These are phyloP conservation scores for Penicillium sp. DNA, from an alignment of 2,329 filamentous ascomycete species.

Conservation along the genomic window DNA sequence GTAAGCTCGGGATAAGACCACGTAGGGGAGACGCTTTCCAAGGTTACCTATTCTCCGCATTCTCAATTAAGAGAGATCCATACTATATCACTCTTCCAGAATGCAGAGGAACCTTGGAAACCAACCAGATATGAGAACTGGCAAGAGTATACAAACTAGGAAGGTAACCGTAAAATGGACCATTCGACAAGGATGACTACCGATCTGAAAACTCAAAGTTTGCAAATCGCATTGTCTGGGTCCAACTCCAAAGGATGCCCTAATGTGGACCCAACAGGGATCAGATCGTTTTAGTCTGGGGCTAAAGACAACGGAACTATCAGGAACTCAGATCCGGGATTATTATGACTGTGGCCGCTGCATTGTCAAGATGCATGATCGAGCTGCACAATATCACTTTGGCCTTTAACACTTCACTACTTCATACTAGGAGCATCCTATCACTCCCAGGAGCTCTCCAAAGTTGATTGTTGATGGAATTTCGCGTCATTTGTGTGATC, in stretches of 20 bases:
- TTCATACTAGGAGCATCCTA: not conserved
- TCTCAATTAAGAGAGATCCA: not conserved
- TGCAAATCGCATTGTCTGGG: not conserved
- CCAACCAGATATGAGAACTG: no score
- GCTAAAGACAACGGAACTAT: slow-evolving; percentile 1
- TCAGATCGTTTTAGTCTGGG: slow-evolving; percentile 3
- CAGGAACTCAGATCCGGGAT: slow-evolving; percentile 1
- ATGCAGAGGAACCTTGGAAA: no score
- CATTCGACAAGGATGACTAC: not conserved
- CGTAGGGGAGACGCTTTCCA: not conserved
- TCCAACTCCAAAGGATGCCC: not conserved
- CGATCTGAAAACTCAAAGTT: not conserved
- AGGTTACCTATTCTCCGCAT: slow-evolving; percentile 1
- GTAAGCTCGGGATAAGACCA: not conserved
- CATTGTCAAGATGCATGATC: not conserved
- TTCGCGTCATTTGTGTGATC: not conserved
- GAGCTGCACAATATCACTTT: not conserved
- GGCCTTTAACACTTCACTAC: not conserved
- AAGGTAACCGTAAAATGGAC: not conserved
- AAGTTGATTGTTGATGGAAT: not conserved
- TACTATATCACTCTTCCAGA: not conserved
- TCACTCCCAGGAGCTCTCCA: not conserved
- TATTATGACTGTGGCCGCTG: not conserved
- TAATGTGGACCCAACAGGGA: not conserved
- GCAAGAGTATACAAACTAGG: not conserved